Percentiles rank a stretch among this genome's conserved stretches.
These are phyloP conservation scores for Chlamydomonas sphaeroides DNA, from an alignment of 139 green algal genomes.

Conservation along the genomic window DNA sequence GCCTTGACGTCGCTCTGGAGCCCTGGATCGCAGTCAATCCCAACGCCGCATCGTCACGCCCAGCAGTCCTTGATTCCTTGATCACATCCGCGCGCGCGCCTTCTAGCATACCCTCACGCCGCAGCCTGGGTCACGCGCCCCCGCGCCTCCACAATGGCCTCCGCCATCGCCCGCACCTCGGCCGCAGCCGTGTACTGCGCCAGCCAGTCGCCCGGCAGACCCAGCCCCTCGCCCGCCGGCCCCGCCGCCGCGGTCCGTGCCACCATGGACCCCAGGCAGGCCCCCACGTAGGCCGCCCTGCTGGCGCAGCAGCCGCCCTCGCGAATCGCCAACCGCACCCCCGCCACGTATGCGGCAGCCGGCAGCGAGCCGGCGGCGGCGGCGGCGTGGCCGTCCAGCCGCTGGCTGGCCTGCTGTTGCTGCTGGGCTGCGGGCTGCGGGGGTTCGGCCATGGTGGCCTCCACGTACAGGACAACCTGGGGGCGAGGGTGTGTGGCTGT, in stretches of 20 bases:
- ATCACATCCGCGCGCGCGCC: too few relatives aligned
- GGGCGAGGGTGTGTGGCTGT: not conserved
- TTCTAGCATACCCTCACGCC: too few relatives aligned
- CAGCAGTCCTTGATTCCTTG: too few relatives aligned
- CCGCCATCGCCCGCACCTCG: constrained; percentile 28
- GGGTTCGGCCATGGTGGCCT: constrained; percentile 33
- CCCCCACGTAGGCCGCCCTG: constrained; percentile 57
- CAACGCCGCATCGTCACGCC: too few relatives aligned
- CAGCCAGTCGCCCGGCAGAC: constrained; percentile 36
- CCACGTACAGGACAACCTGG: constrained; percentile 56
- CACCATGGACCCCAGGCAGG: constrained; percentile 50
- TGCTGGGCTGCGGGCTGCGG: too few relatives aligned
- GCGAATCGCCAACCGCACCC: constrained; percentile 46
- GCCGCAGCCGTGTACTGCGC: not conserved
- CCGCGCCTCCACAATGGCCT: not conserved
- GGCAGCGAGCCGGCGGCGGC: not conserved
- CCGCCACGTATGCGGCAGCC: constrained; percentile 26
- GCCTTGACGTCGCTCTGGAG: too few relatives aligned
- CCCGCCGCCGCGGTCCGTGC: not conserved
- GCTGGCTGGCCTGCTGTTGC: not conserved
- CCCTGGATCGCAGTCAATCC: too few relatives aligned
- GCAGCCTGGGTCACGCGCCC: too few relatives aligned
- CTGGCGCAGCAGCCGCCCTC: constrained; percentile 69
- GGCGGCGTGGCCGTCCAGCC: not conserved
- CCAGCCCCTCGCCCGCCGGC: not conserved